Conservation (phyloP, 257 asterid species). For the Rauvolfia tetraphylla region DNA sequence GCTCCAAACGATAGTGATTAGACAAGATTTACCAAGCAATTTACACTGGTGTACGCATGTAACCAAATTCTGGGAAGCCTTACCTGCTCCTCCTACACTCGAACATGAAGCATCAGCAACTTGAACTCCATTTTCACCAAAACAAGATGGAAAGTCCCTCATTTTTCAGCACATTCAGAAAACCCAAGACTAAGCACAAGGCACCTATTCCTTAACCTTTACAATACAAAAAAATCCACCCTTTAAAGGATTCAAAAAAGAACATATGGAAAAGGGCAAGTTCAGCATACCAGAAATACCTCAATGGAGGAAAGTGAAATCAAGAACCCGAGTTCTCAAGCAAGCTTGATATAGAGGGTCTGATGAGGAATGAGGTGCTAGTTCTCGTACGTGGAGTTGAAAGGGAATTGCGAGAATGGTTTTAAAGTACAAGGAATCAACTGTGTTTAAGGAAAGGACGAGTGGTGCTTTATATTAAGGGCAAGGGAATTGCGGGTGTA, state of each 20-base stretch:
- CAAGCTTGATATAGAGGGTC: slow-evolving; percentile 4
- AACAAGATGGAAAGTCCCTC: slow-evolving; percentile 98
- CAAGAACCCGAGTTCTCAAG: slow-evolving; percentile 10
- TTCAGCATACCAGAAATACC: slow-evolving; percentile 12
- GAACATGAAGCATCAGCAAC: slow-evolving; percentile 94
- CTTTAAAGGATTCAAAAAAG: slow-evolving; percentile 7
- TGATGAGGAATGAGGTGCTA: not conserved
- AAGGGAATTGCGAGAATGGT: slow-evolving; percentile 17
- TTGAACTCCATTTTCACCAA: slow-evolving; percentile 92
- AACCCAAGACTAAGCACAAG: not conserved
- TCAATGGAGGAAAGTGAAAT: slow-evolving; percentile 8
- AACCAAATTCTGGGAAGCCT: slow-evolving; percentile 67
- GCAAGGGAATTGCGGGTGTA: slow-evolving; percentile 35
- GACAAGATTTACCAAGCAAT: slow-evolving; percentile 64
- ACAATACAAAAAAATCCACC: not conserved
- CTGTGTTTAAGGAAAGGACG: slow-evolving; percentile 34
- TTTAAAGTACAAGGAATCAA: slow-evolving; percentile 43
- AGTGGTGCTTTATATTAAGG: slow-evolving; percentile 24
- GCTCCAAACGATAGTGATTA: slow-evolving; percentile 68
- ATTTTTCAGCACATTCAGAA: slow-evolving; percentile 32
- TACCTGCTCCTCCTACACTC: slow-evolving; percentile 35
- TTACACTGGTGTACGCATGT: slow-evolving; percentile 64
- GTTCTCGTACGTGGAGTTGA: slow-evolving; percentile 11
- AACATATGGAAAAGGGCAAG: not conserved
- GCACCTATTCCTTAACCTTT: not conserved